phyloP scores from a whole-genome alignment of 2,329 filamentous ascomycete genomes.

The Pestalotiopsis sp. region DNA sequence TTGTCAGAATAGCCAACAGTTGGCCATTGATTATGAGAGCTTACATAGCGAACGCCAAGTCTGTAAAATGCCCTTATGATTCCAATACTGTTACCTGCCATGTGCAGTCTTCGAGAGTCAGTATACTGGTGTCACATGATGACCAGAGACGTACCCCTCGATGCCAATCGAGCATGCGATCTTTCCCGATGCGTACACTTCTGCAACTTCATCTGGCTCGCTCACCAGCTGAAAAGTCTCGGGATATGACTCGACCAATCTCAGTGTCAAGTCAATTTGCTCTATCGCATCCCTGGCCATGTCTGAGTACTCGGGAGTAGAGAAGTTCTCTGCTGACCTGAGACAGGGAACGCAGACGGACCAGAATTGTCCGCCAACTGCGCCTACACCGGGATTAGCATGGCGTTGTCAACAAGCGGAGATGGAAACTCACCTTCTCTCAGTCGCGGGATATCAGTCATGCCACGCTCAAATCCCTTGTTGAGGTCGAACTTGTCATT shows the following conservation, averaged over 20 bases:
- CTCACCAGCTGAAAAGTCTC: slow-evolving; percentile 26
- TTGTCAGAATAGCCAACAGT: background rate
- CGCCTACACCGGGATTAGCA: slow-evolving; percentile 12
- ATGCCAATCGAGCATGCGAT: slow-evolving; percentile 39
- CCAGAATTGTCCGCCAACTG: slow-evolving; percentile 34
- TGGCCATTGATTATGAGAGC: background rate
- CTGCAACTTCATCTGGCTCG: slow-evolving; percentile 29
- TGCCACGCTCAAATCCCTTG: slow-evolving; percentile 32
- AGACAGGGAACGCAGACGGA: slow-evolving; percentile 30
- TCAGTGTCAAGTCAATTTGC: slow-evolving; percentile 25
- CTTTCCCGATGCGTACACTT: slow-evolving; percentile 28
- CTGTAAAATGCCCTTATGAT: slow-evolving; percentile 35
- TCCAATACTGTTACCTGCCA: slow-evolving; percentile 34
- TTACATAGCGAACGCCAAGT: slow-evolving; percentile 37
- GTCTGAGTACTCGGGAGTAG: slow-evolving; percentile 23
- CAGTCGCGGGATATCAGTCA: slow-evolving; percentile 14
- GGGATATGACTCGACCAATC: slow-evolving; percentile 26
- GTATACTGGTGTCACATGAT: background rate
- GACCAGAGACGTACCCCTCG: slow-evolving; percentile 26
- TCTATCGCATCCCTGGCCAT: slow-evolving; percentile 21
- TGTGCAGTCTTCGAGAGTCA: slow-evolving; percentile 24
- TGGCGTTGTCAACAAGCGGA: background rate
- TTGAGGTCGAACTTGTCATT: slow-evolving; percentile 35
- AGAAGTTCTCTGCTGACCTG: slow-evolving; percentile 26
- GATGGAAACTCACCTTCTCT: slow-evolving; percentile 9